phyloP scores from a whole-genome alignment of 2,329 filamentous ascomycete species.

The Cadophora sp. region DNA sequence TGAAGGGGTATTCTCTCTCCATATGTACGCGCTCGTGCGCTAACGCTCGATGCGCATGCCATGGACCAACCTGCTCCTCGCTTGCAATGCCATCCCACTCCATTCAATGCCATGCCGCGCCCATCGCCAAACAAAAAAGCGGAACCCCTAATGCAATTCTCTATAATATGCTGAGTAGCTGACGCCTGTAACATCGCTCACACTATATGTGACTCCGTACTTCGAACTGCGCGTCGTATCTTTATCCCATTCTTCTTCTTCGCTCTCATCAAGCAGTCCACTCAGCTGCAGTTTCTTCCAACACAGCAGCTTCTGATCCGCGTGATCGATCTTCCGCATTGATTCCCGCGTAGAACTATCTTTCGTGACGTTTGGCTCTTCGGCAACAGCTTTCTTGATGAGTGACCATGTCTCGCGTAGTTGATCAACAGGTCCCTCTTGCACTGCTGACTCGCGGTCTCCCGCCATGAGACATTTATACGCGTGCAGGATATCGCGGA shows the following conservation, averaged over 20 bases:
- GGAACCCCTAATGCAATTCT: slow-evolving; percentile 14
- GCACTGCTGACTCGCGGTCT: slow-evolving; percentile 18
- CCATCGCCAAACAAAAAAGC: background rate
- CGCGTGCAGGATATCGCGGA: slow-evolving; percentile 19
- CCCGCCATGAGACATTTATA: slow-evolving; percentile 23
- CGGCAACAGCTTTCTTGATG: slow-evolving; percentile 18
- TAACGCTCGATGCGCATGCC: slow-evolving; percentile 12
- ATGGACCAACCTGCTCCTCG: background rate
- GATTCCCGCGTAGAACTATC: slow-evolving; percentile 16
- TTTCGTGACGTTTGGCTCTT: slow-evolving; percentile 15
- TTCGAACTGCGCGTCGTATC: slow-evolving; percentile 16
- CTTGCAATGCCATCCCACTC: slow-evolving; percentile 2
- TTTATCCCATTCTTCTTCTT: slow-evolving; percentile 21
- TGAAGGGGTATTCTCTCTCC: slow-evolving; percentile 7
- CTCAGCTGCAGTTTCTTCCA: slow-evolving; percentile 19
- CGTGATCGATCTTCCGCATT: slow-evolving; percentile 19
- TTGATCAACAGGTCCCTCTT: slow-evolving; percentile 18
- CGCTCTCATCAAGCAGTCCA: slow-evolving; percentile 17
- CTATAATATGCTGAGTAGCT: slow-evolving; percentile 20
- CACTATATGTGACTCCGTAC: slow-evolving; percentile 20
- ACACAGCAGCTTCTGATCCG: slow-evolving; percentile 19
- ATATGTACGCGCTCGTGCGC: slow-evolving; percentile 4
- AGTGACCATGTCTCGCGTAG: slow-evolving; percentile 18
- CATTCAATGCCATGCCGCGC: background rate
- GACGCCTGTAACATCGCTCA: slow-evolving; percentile 19